Base-by-base conservation (phyloP, 1,284 basidiomycete species). In the Boletus sp. region DNA sequence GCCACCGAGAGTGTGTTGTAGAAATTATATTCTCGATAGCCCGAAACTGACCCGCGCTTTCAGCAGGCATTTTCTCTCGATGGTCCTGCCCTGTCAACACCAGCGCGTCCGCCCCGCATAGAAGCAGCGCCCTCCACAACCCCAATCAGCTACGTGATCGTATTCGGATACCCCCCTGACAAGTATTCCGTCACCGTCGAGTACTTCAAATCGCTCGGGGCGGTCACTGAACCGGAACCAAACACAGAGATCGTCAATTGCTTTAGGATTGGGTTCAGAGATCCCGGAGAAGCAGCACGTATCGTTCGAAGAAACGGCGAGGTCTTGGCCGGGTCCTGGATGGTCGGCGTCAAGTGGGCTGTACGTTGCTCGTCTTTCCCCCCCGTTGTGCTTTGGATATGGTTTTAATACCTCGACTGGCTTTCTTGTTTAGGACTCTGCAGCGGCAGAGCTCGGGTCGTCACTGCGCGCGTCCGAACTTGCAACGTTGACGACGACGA, bases 301-400 rank as follows among this genome's bases (percentile, higher is more conserved):
- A 87, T 88, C 1, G 78, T 88, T 12, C 71, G 84, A 41, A 85
- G 85, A 67, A 91, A 84, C 53, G 89, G 89, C 0, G 88, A 91
- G 39, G 68, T 89, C 1, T 60, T 91, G 12, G 72, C 77, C 16
- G 86, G 87, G 2, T 76, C 72, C 40, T 88, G 81, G 75, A 91
- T 91, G 87, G 70, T 91, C 36, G 89, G 88, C 8, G 80, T 78
- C 41, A 91, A 90, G 68, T 87, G 82, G 82, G 82, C 82, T 25
- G 85, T 87, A 59, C 50, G 83, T 77, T 9, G 9, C 32, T 10
- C 23, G 0, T 13, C 25, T 40, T 22, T 20, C 19, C 7, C 13
- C 17, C 8, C n/a, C 14, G 2, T 22, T 13, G 17, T 17, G 8
- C 9, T n/a, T 38, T 14, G 3, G 16, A 33, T 0, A 44, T 14